phyloP scores from a whole-genome alignment of 768 basidiomycete species.

The Lactarius sanguifluus region DNA sequence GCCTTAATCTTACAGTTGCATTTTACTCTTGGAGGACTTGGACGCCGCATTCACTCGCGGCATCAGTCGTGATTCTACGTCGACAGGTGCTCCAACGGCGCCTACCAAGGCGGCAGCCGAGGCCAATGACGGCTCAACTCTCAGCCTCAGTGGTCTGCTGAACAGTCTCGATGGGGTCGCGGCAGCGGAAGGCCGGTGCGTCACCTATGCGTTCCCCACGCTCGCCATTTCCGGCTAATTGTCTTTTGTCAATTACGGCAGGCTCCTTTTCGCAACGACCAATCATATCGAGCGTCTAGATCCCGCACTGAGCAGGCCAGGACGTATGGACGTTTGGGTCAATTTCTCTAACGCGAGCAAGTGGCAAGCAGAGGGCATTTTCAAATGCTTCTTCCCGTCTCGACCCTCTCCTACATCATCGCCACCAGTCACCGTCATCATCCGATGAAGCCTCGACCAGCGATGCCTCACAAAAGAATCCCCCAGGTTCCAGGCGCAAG shows the following conservation, averaged over 20 bases:
- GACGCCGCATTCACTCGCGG: slow-evolving; percentile 90
- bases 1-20: slow-evolving; percentile 56
- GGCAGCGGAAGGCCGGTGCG: slow-evolving; percentile 82
- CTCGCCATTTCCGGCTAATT: slow-evolving; percentile 14
- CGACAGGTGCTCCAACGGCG: slow-evolving; percentile 69
- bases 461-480: slow-evolving; percentile 62
- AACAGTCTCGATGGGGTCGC: slow-evolving; percentile 87
- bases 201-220: slow-evolving; percentile 26
- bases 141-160: slow-evolving; percentile 80
- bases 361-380: slow-evolving; percentile 91
- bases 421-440: background rate
- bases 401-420: slow-evolving; percentile 37
- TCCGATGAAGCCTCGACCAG: slow-evolving; percentile 27
- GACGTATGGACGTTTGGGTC: slow-evolving; percentile 91
- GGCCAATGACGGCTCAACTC: slow-evolving; percentile 71
- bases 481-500: slow-evolving; percentile 73
- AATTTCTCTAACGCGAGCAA: slow-evolving; percentile 90
- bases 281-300: slow-evolving; percentile 94
- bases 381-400: slow-evolving; percentile 91
- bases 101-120: slow-evolving; percentile 38
- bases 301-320: slow-evolving; percentile 82
- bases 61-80: slow-evolving; percentile 76
- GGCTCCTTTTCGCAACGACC: slow-evolving; percentile 86
- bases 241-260: slow-evolving; percentile 33
- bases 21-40: slow-evolving; percentile 90